Conservation (phyloP, 805 yeast species). For the Phaffomyces opuntiae region DNA sequence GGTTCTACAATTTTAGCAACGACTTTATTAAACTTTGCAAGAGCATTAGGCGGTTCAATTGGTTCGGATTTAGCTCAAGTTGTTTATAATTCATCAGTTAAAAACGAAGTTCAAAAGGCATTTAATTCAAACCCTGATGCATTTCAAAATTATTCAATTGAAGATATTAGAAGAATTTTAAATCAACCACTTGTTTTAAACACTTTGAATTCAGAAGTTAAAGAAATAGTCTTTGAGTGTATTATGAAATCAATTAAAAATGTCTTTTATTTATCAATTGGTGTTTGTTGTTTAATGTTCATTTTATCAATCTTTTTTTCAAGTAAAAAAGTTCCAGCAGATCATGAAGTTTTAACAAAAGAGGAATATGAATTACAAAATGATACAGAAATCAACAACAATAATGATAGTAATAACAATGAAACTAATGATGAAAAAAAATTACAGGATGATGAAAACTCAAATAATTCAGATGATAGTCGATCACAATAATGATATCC, state of each 20-base stretch:
- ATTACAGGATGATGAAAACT: background rate
- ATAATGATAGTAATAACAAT: background rate
- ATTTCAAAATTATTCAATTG: background rate
- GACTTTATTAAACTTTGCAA: constrained; percentile 33
- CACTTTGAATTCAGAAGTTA: constrained; percentile 3
- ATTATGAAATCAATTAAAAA: constrained; percentile 33
- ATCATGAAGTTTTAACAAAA: constrained; percentile 2
- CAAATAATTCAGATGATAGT: too few species aligned
- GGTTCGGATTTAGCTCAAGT: constrained; percentile 32
- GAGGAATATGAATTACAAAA: constrained; percentile 1
- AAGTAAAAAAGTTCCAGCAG: constrained; percentile 34
- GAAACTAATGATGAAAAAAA: background rate
- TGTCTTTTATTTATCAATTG: constrained; percentile 35
- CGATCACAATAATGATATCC: too few species aligned
- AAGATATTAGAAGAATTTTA: background rate
- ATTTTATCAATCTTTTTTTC: constrained; percentile 32
- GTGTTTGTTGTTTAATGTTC: constrained; percentile 27
- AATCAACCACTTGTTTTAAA: constrained; percentile 4
- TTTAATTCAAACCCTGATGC: background rate
- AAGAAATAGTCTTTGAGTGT: constrained; percentile 10
- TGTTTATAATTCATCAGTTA: constrained; percentile 28
- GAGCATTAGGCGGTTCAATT: constrained; percentile 37
- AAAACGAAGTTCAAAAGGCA: constrained; percentile 10
- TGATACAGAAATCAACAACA: background rate
- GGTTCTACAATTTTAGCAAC: constrained; percentile 42